Base-by-base conservation (phyloP, 345 rosid genomes). In the Boechera retrofracta region DNA sequence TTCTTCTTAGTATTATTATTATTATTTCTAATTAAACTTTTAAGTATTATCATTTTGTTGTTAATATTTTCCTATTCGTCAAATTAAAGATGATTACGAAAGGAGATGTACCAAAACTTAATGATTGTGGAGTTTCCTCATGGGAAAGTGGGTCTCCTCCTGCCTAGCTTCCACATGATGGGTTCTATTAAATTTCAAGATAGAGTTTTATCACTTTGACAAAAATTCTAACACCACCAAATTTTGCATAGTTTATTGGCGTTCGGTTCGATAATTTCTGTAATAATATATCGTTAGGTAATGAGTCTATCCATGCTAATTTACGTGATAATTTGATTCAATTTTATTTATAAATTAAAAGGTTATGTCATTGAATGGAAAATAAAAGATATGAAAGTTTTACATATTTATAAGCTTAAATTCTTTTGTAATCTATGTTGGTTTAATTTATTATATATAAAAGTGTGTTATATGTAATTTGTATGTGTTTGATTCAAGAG, bases 101-200 rank as follows among this genome's bases (percentile, higher is more conserved):
- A 64, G 15, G 56, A 64, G 42, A 39, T 39, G 65, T 55, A 64
- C 33, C 53, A 16, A 80, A 77, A 54, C 63, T 42, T 70, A 72
- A 61, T 42, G 71, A 78, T 70, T 39, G 33, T 67, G 73, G 69
- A 71, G 69, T 69, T 80, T 61, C 65, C 59, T 69, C 64, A 77
- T 33, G 71, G 71, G 62, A 67, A 32, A 16, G 63, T 47, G 77
- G 82, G 83, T 33, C 82, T 83, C 76, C 49, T 76, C 56, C 52
- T 63, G 71, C 80, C 53, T 26, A 64, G 31, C 80, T 75, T 73
- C 80, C 86, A 77, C 86, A 80, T 80, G 83, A 57, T 59, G 81
- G 73, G 69, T 71, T 68, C 31, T 69, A 44, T 62, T 76, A 7
- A 61, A 33, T 69, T 53, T 69, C 42, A 21, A 15, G 64, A 53